Conservation (phyloP, 176 grass and related monocot species). For the Oryza meridionalis region DNA sequence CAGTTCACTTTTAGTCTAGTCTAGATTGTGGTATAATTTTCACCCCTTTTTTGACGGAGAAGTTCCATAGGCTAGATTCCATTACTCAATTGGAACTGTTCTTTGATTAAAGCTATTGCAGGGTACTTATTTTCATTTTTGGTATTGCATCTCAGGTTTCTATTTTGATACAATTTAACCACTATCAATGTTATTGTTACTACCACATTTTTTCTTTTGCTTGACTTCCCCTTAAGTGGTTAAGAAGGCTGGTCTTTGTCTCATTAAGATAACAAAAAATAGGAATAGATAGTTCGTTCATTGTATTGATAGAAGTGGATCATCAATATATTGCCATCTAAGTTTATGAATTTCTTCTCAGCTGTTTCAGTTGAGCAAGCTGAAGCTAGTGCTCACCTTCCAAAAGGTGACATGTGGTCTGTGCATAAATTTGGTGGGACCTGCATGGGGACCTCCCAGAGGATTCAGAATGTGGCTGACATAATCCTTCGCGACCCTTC, state of each 20-base stretch:
- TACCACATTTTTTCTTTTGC: background rate
- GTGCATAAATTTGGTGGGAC: constrained; percentile 99
- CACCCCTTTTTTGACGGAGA: background rate
- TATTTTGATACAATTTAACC: background rate
- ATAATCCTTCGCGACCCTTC: constrained; percentile 82
- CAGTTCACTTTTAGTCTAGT: background rate
- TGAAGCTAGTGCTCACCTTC: constrained; percentile 54
- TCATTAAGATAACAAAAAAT: background rate
- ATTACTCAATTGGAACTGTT: background rate
- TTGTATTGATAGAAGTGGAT: background rate
- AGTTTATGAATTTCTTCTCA: constrained; percentile 20
- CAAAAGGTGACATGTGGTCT: constrained; percentile 97
- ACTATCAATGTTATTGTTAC: background rate
- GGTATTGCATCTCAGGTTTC: background rate
- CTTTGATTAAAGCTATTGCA: background rate
- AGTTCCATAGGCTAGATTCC: background rate
- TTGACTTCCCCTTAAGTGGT: background rate
- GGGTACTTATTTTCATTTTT: background rate
- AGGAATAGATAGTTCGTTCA: background rate
- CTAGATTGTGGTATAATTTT: background rate
- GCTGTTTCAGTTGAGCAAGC: constrained; percentile 76
- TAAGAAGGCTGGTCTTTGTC: background rate
- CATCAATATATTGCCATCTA: constrained; percentile 17
- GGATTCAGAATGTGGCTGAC: constrained; percentile 94
- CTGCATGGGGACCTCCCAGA: constrained; percentile 88